These are phyloP conservation scores for Tylopilus rubrobrunneus DNA, from an alignment of 768 basidiomycete species.

Conservation along the genomic window DNA sequence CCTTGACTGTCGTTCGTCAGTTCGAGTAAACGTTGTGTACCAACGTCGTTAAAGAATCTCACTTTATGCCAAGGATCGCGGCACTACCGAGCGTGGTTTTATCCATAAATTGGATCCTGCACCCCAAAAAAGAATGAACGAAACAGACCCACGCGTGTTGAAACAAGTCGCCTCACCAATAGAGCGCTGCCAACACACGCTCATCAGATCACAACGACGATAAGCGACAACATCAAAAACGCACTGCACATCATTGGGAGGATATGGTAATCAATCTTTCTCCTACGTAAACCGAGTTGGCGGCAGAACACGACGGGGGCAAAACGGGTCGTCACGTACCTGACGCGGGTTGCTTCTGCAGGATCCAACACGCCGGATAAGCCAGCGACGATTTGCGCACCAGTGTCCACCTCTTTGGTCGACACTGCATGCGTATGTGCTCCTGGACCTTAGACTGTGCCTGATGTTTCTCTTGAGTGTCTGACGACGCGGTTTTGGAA, in stretches of 20 bases:
- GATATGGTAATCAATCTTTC: constrained; percentile 65
- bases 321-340: constrained; percentile 31
- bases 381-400: constrained; percentile 52
- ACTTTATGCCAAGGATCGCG: constrained; percentile 71
- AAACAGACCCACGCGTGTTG: no score
- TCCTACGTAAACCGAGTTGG: constrained; percentile 26
- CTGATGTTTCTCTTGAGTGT: no score
- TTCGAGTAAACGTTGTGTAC: not conserved
- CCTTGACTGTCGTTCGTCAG: constrained; percentile 39
- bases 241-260: constrained; percentile 69
- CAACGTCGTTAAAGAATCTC: constrained; percentile 10
- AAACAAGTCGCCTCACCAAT: constrained; percentile 37
- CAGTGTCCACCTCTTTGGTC: constrained; percentile 55
- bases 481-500: constrained; percentile 12
- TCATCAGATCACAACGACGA: not conserved
- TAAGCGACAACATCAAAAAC: constrained; percentile 23
- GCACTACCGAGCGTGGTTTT: constrained; percentile 67
- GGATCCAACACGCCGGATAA: constrained; percentile 44
- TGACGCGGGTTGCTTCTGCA: constrained; percentile 46
- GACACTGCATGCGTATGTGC: constrained; percentile 28
- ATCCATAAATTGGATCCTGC: constrained; percentile 79
- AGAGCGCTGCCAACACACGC: constrained; percentile 40
- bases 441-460: no score
- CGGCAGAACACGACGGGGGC: not conserved
- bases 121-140: not conserved